These are phyloP conservation scores for Aegilops speltoides DNA, from an alignment of 176 grass and related monocot genomes.

Conservation along the genomic window DNA sequence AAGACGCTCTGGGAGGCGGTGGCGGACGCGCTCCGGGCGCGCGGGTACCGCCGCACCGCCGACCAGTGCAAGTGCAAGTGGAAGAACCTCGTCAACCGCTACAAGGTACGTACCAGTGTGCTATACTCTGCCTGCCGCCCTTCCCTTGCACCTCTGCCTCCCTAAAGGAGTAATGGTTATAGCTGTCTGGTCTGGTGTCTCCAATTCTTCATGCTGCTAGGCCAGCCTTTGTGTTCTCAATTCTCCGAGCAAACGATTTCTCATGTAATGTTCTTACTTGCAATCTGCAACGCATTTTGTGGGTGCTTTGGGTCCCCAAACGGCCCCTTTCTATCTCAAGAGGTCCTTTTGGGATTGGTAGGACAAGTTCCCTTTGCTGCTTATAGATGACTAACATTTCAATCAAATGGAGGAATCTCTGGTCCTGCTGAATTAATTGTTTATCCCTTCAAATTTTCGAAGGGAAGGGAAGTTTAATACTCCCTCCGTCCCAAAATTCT, in stretches of 20 bases:
- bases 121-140: not conserved
- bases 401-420: not conserved
- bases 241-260: not conserved
- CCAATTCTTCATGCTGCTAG: not conserved
- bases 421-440: not conserved
- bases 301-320: not conserved
- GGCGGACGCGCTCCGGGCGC: constrained; percentile 46
- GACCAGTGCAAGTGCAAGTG: constrained; percentile 99
- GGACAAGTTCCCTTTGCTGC: not conserved
- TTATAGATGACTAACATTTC: not conserved
- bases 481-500: too few species aligned
- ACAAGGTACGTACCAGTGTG: constrained; percentile 59
- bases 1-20: constrained; percentile 86
- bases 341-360: not conserved
- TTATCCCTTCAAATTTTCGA: constrained; percentile 9
- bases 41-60: constrained; percentile 67
- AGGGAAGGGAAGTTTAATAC: not conserved
- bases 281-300: not conserved
- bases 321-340: not conserved
- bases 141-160: not conserved
- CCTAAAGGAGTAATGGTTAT: not conserved
- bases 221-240: not conserved
- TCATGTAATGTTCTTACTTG: not conserved
- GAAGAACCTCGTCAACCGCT: constrained; percentile 94
- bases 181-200: not conserved